Percentiles rank a stretch among this genome's conserved stretches.
These are phyloP conservation scores for Alternaria panax DNA, from an alignment of 2,329 filamentous ascomycete species.

Conservation along the genomic window DNA sequence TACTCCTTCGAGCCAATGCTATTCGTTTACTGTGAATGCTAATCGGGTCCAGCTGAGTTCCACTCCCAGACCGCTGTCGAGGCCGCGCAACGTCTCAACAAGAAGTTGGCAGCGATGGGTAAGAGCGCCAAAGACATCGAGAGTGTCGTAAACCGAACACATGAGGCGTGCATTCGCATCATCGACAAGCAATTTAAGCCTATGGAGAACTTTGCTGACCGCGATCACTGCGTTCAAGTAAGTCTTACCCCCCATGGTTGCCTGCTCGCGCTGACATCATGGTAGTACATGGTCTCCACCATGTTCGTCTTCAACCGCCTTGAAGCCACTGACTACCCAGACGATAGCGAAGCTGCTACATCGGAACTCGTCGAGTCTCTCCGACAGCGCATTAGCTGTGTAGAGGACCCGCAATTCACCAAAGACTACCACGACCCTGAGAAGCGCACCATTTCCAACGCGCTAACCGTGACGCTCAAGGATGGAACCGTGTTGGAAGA, in stretches of 20 bases:
- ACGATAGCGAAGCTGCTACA: constrained; percentile 89
- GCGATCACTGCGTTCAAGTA: constrained; percentile 96
- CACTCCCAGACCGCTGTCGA: constrained; percentile 99
- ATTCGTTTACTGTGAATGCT: background rate
- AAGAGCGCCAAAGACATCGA: constrained; percentile 93
- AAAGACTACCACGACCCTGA: constrained; percentile 92
- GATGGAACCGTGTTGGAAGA: constrained; percentile 92
- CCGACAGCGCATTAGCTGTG: constrained; percentile 91
- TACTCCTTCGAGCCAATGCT: constrained; percentile 9
- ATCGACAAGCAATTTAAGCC: constrained; percentile 99
- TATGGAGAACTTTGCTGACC: constrained; percentile 99
- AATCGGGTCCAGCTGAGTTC: constrained; percentile 74
- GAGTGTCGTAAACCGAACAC: constrained; percentile 89
- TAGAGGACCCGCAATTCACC: constrained; percentile 95
- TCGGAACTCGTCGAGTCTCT: constrained; percentile 89
- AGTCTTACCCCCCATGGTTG: constrained; percentile 13
- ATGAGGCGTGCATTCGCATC: constrained; percentile 98
- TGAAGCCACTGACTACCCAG: constrained; percentile 90
- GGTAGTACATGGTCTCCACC: constrained; percentile 88
- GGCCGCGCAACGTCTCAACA: constrained; percentile 86
- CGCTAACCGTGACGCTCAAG: constrained; percentile 90
- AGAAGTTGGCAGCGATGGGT: constrained; percentile 80
- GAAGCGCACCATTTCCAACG: constrained; percentile 97
- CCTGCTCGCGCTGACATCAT: constrained; percentile 29
- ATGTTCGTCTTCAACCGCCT: constrained; percentile 97